These are phyloP conservation scores for Fusarium sp. DNA, from an alignment of 2,329 filamentous ascomycete genomes.

Conservation along the genomic window DNA sequence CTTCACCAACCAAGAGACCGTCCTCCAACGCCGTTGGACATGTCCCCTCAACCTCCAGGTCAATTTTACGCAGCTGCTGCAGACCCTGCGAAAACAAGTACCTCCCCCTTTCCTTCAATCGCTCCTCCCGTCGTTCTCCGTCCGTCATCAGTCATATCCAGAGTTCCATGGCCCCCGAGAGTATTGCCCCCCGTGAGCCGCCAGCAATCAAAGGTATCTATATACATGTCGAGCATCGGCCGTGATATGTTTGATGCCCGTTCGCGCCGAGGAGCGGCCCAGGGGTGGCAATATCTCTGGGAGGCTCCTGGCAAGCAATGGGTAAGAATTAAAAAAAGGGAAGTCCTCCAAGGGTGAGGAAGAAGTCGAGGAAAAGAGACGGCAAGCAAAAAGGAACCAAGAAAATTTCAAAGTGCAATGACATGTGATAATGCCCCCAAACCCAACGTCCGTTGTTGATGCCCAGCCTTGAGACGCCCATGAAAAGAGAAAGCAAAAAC, in stretches of 20 bases:
- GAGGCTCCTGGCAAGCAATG: slow-evolving; percentile 18
- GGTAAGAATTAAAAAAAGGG: slow-evolving; percentile 39
- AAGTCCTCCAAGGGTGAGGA: slow-evolving; percentile 30
- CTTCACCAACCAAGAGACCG: slow-evolving; percentile 23
- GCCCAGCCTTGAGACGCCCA: slow-evolving; percentile 43
- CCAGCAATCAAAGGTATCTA: slow-evolving; percentile 42
- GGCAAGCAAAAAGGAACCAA: slow-evolving; percentile 21
- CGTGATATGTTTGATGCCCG: slow-evolving; percentile 37
- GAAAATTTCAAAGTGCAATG: slow-evolving; percentile 34
- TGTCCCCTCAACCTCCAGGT: slow-evolving; percentile 20
- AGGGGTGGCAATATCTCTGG: slow-evolving; percentile 6
- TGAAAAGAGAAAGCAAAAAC: slow-evolving; percentile 46
- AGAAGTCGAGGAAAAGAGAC: slow-evolving; percentile 17
- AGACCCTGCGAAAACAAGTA: slow-evolving; percentile 33
- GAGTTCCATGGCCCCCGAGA: slow-evolving; percentile 28
- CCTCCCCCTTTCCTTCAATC: slow-evolving; percentile 31
- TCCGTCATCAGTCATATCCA: slow-evolving; percentile 45
- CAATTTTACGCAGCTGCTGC: slow-evolving; percentile 37
- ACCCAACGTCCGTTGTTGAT: slow-evolving; percentile 42
- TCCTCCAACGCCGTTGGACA: slow-evolving; percentile 31
- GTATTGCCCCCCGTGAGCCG: slow-evolving; percentile 29
- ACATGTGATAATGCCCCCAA: slow-evolving; percentile 39
- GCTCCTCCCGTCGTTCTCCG: slow-evolving; percentile 28
- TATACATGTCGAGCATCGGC: slow-evolving; percentile 38
- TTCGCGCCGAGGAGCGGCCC: slow-evolving; percentile 5